Conservation (phyloP, 441 rosid species). For the Corymbia calophylla region DNA sequence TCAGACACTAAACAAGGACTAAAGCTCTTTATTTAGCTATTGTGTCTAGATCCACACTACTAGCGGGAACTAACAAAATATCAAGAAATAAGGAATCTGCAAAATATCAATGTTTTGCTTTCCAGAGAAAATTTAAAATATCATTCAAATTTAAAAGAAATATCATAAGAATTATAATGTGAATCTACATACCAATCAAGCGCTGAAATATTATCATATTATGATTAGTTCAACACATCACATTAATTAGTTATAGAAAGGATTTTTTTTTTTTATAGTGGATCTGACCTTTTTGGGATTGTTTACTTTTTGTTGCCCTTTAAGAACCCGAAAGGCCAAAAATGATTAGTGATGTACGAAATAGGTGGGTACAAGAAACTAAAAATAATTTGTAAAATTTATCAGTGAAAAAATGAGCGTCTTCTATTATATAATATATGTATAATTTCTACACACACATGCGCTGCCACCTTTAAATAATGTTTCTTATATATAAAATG, state of each 20-base stretch:
- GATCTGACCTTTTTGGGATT: not conserved
- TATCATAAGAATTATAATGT: not conserved
- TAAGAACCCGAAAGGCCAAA: not conserved
- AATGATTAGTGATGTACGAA: too few species aligned
- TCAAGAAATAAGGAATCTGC: not conserved
- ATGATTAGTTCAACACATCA: not conserved
- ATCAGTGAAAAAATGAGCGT: rapidly evolving
- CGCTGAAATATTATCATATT: not conserved
- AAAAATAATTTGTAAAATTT: too few species aligned
- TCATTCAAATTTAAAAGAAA: not conserved
- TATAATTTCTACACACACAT: not conserved
- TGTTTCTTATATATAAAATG: not conserved
- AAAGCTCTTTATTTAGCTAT: not conserved
- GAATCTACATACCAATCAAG: not conserved
- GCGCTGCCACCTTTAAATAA: not conserved
- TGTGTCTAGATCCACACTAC: not conserved
- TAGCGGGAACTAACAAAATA: too few species aligned
- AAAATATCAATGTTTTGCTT: not conserved
- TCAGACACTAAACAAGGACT: not conserved
- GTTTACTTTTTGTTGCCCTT: not conserved
- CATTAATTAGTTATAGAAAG: not conserved
- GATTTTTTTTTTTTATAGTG: not conserved
- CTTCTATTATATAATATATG: not conserved
- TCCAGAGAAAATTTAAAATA: not conserved
- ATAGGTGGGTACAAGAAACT: too few species aligned